phyloP scores from a whole-genome alignment of 2,329 filamentous ascomycete genomes.

The Cryphonectria nitschkei region DNA sequence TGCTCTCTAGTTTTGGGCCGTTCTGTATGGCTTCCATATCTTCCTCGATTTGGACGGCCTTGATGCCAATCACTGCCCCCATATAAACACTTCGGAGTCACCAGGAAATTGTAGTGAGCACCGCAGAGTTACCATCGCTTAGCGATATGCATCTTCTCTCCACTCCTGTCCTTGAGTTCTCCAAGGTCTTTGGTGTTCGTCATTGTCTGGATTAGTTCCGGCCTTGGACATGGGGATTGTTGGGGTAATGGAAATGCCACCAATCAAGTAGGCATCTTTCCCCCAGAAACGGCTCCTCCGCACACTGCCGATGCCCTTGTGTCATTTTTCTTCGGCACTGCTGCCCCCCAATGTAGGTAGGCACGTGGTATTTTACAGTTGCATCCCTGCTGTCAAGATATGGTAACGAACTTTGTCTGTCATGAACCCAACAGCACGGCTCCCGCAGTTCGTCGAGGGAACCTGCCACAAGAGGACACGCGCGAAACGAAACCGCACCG shows the following conservation, averaged over 20 bases:
- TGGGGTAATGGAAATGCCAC: conserved; percentile 7
- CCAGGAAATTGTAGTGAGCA: neutral
- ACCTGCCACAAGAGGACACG: conserved; percentile 9
- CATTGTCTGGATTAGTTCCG: neutral
- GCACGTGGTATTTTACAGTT: neutral
- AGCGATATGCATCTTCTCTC: neutral
- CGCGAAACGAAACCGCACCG: neutral
- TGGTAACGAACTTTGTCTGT: neutral
- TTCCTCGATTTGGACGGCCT: neutral
- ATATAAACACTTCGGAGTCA: neutral
- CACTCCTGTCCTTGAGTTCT: neutral
- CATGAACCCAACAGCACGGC: neutral
- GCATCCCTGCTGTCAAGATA: neutral
- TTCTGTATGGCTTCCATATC: neutral
- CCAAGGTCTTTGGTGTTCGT: neutral
- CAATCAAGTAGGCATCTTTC: conserved; percentile 2
- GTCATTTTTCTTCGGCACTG: conserved; percentile 6
- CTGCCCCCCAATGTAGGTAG: neutral
- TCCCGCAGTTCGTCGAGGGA: neutral
- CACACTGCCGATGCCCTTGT: neutral
- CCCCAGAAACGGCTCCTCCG: neutral
- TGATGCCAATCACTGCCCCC: neutral
- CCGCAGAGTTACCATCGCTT: neutral
- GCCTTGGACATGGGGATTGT: neutral
- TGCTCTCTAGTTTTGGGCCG: neutral